Conservation (phyloP, 2,329 filamentous ascomycete species). For the Colletotrichum noveboracense region DNA sequence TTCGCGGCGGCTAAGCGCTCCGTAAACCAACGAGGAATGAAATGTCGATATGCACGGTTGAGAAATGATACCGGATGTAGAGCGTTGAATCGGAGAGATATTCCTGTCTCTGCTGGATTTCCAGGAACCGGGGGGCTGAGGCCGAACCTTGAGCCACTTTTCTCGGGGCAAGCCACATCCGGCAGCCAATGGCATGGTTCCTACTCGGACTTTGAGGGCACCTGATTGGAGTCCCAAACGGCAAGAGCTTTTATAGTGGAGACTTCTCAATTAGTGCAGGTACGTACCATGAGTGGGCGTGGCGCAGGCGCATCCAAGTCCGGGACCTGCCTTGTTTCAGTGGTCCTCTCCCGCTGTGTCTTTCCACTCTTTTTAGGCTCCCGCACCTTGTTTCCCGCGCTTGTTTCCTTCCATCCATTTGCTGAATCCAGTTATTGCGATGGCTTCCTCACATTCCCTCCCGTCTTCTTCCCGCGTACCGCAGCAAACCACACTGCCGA, state of each 20-base stretch:
- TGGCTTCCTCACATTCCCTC: neutral
- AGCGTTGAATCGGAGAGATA: neutral
- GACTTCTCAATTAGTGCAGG: neutral
- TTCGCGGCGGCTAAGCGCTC: neutral
- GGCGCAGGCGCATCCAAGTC: slow-evolving; percentile 1
- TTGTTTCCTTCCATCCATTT: neutral
- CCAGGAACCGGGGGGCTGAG: neutral
- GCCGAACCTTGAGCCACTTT: neutral
- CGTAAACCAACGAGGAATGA: neutral
- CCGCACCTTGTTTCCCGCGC: neutral
- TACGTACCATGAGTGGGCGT: neutral
- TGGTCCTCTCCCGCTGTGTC: neutral
- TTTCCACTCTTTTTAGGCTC: neutral
- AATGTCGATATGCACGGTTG: neutral
- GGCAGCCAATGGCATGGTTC: neutral
- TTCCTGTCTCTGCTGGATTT: neutral
- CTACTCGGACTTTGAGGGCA: neutral
- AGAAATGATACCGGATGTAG: neutral
- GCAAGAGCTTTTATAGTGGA: neutral
- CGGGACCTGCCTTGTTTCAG: neutral
- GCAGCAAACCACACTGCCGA: slow-evolving; percentile 9
- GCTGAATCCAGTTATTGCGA: neutral
- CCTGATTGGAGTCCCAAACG: neutral
- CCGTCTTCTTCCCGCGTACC: neutral
- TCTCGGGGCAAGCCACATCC: neutral